Conservation (phyloP, 306 rosid species). For the Begonia fuchsioides region DNA sequence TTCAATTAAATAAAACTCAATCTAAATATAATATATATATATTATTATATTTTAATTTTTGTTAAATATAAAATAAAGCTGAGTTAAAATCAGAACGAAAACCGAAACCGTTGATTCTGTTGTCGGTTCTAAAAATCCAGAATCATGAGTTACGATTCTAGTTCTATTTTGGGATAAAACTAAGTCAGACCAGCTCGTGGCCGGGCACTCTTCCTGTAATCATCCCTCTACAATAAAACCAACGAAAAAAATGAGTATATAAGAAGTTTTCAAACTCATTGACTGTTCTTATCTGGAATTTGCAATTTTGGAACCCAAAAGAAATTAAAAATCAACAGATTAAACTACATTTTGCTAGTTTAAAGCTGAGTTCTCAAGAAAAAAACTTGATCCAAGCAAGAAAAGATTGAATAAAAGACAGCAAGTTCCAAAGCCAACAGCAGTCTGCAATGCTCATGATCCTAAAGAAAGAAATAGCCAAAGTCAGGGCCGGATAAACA, state of each 20-base stretch:
- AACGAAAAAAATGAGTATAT: slow-evolving; percentile 14
- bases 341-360: not conserved
- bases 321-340: slow-evolving; percentile 1
- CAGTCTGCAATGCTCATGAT: slow-evolving; percentile 52
- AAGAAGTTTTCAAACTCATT: not conserved
- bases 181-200: no score
- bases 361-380: slow-evolving; percentile 12
- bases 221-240: slow-evolving; percentile 81
- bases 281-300: not conserved
- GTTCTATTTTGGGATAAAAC: no score
- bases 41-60: no score
- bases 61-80: no score
- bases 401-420: slow-evolving; percentile 14
- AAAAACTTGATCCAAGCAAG: slow-evolving; percentile 5
- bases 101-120: no score
- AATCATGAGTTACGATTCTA: no score
- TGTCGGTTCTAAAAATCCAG: no score
- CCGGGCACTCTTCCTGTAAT: no score
- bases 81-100: no score
- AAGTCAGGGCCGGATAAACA: not conserved
- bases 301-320: not conserved
- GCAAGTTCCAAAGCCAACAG: slow-evolving; percentile 44
- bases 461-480: slow-evolving; percentile 51
- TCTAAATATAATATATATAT: no score
- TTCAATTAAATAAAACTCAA: no score